Evolutionary conservation across 176 grass and related monocot genomes (phyloP), one percentile per base, ranked within the genome.

Genomic region (Carex cristatella): DNA sequence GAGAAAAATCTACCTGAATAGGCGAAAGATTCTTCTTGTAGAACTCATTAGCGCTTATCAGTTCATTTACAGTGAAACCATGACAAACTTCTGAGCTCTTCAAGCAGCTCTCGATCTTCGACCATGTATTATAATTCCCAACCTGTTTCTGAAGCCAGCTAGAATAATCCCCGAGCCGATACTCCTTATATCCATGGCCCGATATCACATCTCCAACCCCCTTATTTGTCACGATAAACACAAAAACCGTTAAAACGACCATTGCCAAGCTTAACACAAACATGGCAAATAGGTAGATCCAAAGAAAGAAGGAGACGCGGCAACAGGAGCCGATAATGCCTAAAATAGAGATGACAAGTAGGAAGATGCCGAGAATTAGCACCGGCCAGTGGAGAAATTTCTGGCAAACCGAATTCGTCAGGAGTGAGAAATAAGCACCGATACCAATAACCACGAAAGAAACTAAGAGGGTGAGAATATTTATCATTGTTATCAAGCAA

Each of bases 131-230:
- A 65, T 88, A 90, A 71, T 93, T 83, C 61, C 11, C 15, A 13
- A 95, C 80, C 67, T 65, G 79, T 80, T 75, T 74, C 78, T 81
- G 89, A 31, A 95, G 84, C 93, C 93, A 95, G 40, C 83, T 83
- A 28, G 93, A 92, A 87, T 95, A 95, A 78, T 95, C 90, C 2
- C 87, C 85, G 74, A 95, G 76, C 59, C 85, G 86, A 82, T 93
- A 91, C 7, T 88, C 87, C 16, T 89, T 88, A 72, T 87, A 88
- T 35, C 90, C 93, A 38, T 19, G 49, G 23, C 90, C 87, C 28
- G 83, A 70, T 31, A 87, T 76, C 11, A 67, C 93, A 30, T 19
- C 46, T 61, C 87, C 89, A 30, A 84, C 85, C 77, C 85, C 89
- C 83, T 62, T 89, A 74, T 91, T 92, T 38, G 93, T 92, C 79